phyloP scores from a whole-genome alignment of 2,329 filamentous ascomycete species.

The Thermoascus crustaceus region DNA sequence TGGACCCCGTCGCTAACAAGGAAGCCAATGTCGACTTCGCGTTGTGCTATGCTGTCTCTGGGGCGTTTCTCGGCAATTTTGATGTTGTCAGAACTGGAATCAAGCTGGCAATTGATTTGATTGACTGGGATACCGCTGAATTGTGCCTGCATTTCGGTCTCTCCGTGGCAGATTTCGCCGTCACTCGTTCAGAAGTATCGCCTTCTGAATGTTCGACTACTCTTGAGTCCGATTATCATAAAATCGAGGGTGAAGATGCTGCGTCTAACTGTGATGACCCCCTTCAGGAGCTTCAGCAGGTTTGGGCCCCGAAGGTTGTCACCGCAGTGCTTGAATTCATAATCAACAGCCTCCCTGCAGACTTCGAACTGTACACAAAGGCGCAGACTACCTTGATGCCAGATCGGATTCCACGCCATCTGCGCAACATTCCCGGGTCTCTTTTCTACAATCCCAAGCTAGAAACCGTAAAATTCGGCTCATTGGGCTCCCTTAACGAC shows the following conservation, averaged over 20 bases:
- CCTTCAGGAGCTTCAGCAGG: slow-evolving; percentile 3
- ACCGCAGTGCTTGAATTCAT: slow-evolving; percentile 18
- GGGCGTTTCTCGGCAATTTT: slow-evolving; percentile 20
- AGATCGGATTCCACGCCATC: slow-evolving; percentile 17
- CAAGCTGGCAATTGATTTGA: slow-evolving; percentile 13
- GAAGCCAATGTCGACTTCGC: slow-evolving; percentile 20
- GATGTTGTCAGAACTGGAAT: slow-evolving; percentile 19
- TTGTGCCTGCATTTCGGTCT: slow-evolving; percentile 21
- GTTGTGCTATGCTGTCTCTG: slow-evolving; percentile 23
- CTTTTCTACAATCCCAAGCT: slow-evolving; percentile 12
- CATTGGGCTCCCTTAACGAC: slow-evolving; percentile 8
- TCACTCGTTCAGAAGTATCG: slow-evolving; percentile 8
- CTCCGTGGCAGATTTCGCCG: slow-evolving; percentile 13
- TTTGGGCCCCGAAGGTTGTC: slow-evolving; percentile 10
- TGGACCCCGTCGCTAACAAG: slow-evolving; percentile 10
- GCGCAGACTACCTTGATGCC: slow-evolving; percentile 16
- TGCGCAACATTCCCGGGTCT: slow-evolving; percentile 10
- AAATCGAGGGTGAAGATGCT: slow-evolving; percentile 2
- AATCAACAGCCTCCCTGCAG: slow-evolving; percentile 10
- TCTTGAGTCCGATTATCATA: slow-evolving; percentile 4
- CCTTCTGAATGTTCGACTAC: slow-evolving; percentile 4
- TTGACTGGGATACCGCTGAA: slow-evolving; percentile 25
- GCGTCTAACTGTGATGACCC: slow-evolving; percentile 3
- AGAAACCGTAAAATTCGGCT: slow-evolving; percentile 17
- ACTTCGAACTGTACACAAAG: slow-evolving; percentile 18